A percentile compares a stretch with the other conserved stretches of the same genome.
These are phyloP conservation scores for Blastobotrys chiropterorum DNA, from an alignment of 805 yeast genomes.

Conservation along the genomic window DNA sequence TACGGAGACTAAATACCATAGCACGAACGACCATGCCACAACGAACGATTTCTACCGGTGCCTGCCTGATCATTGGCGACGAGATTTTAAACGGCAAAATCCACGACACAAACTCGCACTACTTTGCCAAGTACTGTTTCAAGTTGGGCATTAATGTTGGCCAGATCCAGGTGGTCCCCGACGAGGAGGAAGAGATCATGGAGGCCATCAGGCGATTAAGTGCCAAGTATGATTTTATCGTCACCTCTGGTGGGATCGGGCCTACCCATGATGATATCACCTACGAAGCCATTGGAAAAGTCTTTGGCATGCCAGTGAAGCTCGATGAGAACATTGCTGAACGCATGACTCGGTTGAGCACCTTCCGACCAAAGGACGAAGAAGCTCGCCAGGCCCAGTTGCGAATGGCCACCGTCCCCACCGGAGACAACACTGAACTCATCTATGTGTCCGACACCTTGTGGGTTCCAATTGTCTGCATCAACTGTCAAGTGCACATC, in stretches of 20 bases:
- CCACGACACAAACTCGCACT: constrained; percentile 66
- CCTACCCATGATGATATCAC: constrained; percentile 91
- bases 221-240: constrained; percentile 55
- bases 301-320: constrained; percentile 45
- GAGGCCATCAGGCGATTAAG: constrained; percentile 43
- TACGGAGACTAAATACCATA: neutral
- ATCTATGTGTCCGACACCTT: constrained; percentile 43
- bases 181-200: constrained; percentile 60
- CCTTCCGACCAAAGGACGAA: constrained; percentile 29
- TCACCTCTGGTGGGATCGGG: constrained; percentile 74
- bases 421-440: constrained; percentile 30
- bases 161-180: constrained; percentile 69
- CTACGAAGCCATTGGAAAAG: constrained; percentile 65
- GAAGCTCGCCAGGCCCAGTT: constrained; percentile 54
- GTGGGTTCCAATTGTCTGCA: constrained; percentile 81
- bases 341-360: constrained; percentile 47
- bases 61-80: constrained; percentile 64
- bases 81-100: constrained; percentile 85
- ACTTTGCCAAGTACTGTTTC: constrained; percentile 68
- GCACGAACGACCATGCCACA: neutral
- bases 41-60: constrained; percentile 9
- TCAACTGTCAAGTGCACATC: constrained; percentile 59
- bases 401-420: constrained; percentile 77
- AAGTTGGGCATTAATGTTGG: constrained; percentile 58
- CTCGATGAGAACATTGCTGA: constrained; percentile 53